phyloP scores from a whole-genome alignment of 192 early-diverging fungal genomes.

The Phycomyces nitens region DNA sequence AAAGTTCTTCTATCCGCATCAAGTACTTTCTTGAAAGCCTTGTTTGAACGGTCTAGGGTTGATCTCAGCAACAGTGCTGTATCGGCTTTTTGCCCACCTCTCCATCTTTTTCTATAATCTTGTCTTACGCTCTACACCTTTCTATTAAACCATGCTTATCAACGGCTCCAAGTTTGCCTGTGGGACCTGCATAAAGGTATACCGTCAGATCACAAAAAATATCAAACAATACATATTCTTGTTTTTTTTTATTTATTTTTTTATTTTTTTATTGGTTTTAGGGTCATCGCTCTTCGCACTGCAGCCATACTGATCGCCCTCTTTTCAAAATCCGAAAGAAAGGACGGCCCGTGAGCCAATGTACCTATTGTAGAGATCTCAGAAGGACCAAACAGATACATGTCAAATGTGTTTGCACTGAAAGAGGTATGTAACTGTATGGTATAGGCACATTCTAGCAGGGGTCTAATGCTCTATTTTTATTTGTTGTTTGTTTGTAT shows the following conservation, averaged over 20 bases:
- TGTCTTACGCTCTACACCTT: neutral
- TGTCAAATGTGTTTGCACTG: constrained; percentile 59
- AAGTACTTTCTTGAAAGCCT: too few species aligned
- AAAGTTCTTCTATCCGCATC: too few species aligned
- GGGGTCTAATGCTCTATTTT: too few species aligned
- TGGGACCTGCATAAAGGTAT: constrained; percentile 31
- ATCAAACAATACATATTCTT: neutral
- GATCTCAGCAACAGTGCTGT: too few species aligned
- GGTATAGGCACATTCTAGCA: too few species aligned
- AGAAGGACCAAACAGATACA: constrained; percentile 60
- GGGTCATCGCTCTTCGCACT: constrained; percentile 35
- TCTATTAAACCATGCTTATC: constrained; percentile 11
- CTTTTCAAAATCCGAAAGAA: constrained; percentile 62
- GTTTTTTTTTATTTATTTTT: too few species aligned
- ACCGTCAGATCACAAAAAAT: neutral
- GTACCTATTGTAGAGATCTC: constrained; percentile 57
- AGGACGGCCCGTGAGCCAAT: constrained; percentile 65
- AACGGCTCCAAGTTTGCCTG: constrained; percentile 32
- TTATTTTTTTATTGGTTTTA: constrained; percentile 1
- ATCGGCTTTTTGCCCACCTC: neutral
- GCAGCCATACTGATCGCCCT: constrained; percentile 44
- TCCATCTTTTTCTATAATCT: neutral
- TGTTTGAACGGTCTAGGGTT: too few species aligned
- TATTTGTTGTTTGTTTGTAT: too few species aligned
- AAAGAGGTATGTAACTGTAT: neutral